Percentiles rank a stretch among this genome's conserved stretches.
Conservation (phyloP, 73 alveolate genomes). For the Paramecium caudatum region DNA sequence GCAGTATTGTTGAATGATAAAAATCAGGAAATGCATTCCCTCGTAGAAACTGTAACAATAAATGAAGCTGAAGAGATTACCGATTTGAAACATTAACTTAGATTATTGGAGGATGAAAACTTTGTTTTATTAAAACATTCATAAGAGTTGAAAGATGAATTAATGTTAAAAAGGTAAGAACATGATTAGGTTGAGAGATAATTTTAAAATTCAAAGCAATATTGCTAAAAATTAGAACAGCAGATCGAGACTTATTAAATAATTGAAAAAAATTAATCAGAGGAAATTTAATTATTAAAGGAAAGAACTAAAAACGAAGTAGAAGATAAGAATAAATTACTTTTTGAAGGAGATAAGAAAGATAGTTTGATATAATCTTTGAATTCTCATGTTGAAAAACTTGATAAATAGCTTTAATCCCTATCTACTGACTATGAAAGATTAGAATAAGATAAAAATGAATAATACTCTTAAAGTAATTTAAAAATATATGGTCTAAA, state of each 20-base stretch:
- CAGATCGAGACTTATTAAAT: neutral
- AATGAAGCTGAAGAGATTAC: slow-evolving; percentile 59
- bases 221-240: neutral
- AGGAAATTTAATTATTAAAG: neutral
- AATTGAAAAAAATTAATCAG: neutral
- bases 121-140: slow-evolving; percentile 15
- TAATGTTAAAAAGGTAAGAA: neutral
- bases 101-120: slow-evolving; percentile 34
- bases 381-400: neutral
- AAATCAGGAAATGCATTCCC: neutral
- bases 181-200: neutral
- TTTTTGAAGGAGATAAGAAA: neutral
- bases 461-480: neutral
- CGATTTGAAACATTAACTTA: slow-evolving; percentile 15
- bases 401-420: neutral
- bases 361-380: slow-evolving; percentile 1
- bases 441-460: neutral
- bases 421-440: neutral
- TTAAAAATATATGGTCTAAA: neutral
- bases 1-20: neutral
- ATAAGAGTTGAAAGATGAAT: neutral
- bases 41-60: slow-evolving; percentile 35
- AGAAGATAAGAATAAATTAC: neutral
- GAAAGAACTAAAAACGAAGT: neutral
- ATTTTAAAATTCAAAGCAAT: neutral